Base-by-base conservation (phyloP, 257 asterid genomes). In the Petrea volubilis region DNA sequence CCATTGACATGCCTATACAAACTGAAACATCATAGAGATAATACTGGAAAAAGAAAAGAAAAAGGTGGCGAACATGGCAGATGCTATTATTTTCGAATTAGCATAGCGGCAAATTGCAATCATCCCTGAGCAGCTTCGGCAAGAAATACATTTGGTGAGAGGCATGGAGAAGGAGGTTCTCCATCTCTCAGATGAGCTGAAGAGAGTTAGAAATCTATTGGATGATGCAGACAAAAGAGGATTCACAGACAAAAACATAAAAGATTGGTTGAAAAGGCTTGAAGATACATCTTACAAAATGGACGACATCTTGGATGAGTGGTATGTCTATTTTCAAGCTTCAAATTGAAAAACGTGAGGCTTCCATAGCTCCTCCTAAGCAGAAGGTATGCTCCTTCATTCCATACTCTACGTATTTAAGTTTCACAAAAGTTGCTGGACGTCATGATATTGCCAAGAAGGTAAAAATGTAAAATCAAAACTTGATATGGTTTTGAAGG, bases 291-390 rank as follows among this genome's bases (percentile, higher is more conserved):
- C n/a, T n/a, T n/a, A n/a, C n/a, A n/a, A n/a, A n/a, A 57, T 74
- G 60, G 78, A 74, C 8, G 73, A 74, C 55, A 46, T 59, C 21
- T 9, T 64, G n/a, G 78, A 74, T 28, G 74, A 74, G 25, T 73
- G 72, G 78, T 15, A 73, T 11, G 7, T 41, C 20, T 6, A 10
- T n/a, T 44, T 60, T 70, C 64, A 57, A 57, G 18, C 27, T 15
- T 24, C 41, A 44, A 33, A 58, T 44, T 10, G 59, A 70, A 24
- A 25, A 17, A 40, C 28, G 29, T 21, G 12, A 27, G 14, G 27
- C 10, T 53, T n/a, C n/a, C n/a, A 14, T 1, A 29, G 44, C 2
- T 29, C 56, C 53, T 38, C 34, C 47, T 60, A 47, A n/a, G n/a
- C n/a, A n/a, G n/a, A n/a, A n/a, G n/a, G n/a, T n/a, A n/a, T n/a